phyloP scores from a whole-genome alignment of 331 rosid species.

The Erythrophleum ivorense region DNA sequence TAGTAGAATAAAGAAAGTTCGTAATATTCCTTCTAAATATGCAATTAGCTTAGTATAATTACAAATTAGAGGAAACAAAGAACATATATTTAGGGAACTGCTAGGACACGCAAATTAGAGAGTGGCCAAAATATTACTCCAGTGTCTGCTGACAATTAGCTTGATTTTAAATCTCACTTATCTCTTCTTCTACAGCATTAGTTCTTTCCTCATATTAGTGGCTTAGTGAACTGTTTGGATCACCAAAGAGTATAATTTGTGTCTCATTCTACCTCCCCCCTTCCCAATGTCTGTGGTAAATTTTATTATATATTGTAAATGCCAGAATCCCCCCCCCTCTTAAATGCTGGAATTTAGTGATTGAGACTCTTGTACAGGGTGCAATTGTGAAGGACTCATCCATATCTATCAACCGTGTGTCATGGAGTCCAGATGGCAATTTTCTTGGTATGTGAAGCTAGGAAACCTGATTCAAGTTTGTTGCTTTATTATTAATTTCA shows the following conservation, averaged over 20 bases:
- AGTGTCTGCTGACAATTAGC: slow-evolving; percentile 11
- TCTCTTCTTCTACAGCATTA: neutral
- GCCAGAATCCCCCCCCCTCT: too few species aligned
- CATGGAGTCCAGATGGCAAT: slow-evolving; percentile 66
- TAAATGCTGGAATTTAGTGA: slow-evolving; percentile 28
- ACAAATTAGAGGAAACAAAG: neutral
- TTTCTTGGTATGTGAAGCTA: slow-evolving; percentile 53
- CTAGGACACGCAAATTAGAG: neutral
- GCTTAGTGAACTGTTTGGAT: slow-evolving; percentile 2
- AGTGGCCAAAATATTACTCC: neutral
- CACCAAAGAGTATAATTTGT: neutral
- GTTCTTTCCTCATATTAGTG: slow-evolving; percentile 14
- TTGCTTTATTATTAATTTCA: slow-evolving; percentile 10
- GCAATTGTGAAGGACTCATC: slow-evolving; percentile 43
- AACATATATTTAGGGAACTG: neutral
- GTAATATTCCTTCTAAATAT: neutral
- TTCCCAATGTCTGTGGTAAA: slow-evolving; percentile 17
- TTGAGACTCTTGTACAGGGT: slow-evolving; percentile 44
- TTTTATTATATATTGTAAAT: slow-evolving; percentile 13
- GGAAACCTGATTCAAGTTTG: neutral
- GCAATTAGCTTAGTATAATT: neutral
- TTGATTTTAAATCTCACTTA: neutral
- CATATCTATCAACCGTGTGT: slow-evolving; percentile 48
- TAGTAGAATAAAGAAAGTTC: neutral
- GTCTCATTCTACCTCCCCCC: neutral